Evolutionary conservation across 345 rosid genomes (phyloP).

Genomic region (Euphorbia pulcherrima): DNA sequence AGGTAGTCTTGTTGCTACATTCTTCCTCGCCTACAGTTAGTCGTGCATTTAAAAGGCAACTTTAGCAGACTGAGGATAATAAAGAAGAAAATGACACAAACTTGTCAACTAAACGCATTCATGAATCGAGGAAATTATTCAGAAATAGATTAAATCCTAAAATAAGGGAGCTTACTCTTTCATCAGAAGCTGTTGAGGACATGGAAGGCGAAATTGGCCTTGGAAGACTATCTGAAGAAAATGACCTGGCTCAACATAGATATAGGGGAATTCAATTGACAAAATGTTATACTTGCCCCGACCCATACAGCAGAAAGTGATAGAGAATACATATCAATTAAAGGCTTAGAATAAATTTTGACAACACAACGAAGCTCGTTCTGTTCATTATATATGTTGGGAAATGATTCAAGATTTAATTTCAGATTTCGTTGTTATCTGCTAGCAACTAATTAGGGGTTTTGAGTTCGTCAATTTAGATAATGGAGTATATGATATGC

Average conservation of each 20-base stretch:
- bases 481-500: too few species aligned
- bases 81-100: not conserved
- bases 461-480: too few species aligned
- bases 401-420: too few species aligned
- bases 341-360: too few species aligned
- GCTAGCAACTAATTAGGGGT: too few species aligned
- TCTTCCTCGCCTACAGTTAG: not conserved
- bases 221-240: conserved; percentile 19
- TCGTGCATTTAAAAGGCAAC: not conserved
- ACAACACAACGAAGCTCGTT: not conserved
- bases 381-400: too few species aligned
- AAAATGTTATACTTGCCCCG: conserved; percentile 9
- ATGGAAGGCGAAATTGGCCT: not conserved
- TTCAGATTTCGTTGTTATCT: too few species aligned
- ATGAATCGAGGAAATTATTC: not conserved
- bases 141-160: too few species aligned
- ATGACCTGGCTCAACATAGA: conserved; percentile 13
- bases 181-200: not conserved
- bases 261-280: conserved; percentile 14
- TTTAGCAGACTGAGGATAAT: not conserved
- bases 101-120: not conserved
- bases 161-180: not conserved
- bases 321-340: not conserved
- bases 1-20: conserved; percentile 13
- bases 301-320: conserved; percentile 13